Conservation (phyloP, 179 eudicot species). For the Beta lomatogona region DNA sequence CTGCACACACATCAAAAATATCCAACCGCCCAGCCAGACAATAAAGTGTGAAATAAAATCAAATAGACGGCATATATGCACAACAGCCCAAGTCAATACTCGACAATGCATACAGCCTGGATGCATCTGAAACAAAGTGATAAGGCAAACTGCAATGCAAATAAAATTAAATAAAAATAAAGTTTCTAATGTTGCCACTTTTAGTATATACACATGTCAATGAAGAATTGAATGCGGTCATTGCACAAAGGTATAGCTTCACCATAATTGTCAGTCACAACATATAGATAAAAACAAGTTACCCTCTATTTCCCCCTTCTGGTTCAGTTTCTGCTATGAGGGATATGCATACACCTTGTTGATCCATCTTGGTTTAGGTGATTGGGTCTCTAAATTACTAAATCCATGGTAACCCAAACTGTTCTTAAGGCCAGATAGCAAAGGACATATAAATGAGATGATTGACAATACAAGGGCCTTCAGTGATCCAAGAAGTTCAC, state of each 20-base stretch:
- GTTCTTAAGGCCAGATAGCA: no score
- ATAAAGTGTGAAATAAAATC: background rate
- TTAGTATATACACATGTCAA: background rate
- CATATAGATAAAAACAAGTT: background rate
- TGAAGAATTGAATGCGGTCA: background rate
- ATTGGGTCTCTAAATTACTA: no score
- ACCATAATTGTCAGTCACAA: background rate
- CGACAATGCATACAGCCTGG: background rate
- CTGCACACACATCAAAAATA: background rate
- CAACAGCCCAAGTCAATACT: background rate
- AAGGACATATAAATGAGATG: no score
- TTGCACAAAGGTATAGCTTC: background rate
- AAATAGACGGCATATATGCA: background rate
- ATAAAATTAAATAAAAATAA: no score
- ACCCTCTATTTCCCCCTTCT: background rate
- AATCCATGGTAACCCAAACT: no score
- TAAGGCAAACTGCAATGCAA: no score
- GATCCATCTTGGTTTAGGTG: no score
- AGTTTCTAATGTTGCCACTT: background rate
- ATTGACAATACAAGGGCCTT: no score
- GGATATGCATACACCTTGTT: background rate
- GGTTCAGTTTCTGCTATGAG: background rate
- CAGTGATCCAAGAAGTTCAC: no score
- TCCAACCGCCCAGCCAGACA: background rate
- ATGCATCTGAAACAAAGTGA: background rate